phyloP scores from a whole-genome alignment of 2,329 filamentous ascomycete species.

The Alternaria gaisen region DNA sequence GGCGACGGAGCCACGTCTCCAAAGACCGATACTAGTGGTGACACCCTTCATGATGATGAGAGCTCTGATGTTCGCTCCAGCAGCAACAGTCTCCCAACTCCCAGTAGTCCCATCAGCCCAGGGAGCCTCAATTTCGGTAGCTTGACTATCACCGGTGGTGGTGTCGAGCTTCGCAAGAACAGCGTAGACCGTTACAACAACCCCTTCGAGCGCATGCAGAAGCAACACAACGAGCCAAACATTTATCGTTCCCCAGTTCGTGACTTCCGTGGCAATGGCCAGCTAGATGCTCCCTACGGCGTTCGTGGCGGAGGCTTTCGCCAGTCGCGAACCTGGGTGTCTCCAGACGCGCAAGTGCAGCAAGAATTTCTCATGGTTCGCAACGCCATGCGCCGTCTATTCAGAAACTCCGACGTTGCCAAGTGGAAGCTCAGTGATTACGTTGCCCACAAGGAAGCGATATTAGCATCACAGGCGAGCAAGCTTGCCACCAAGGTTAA shows the following conservation, averaged over 20 bases:
- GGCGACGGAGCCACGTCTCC: conserved; percentile 6
- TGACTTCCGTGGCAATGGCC: conserved; percentile 8
- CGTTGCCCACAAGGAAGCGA: conserved; percentile 42
- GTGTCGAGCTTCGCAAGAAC: background rate
- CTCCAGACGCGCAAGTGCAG: conserved; percentile 33
- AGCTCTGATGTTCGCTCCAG: conserved; percentile 14
- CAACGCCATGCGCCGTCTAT: conserved; percentile 47
- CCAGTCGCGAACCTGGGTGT: conserved; percentile 37
- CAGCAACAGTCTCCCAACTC: conserved; percentile 2
- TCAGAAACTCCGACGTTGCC: conserved; percentile 44
- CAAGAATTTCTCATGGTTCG: conserved; percentile 44
- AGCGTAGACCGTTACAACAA: conserved; percentile 12
- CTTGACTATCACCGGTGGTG: conserved; percentile 16
- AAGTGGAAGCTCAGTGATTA: conserved; percentile 46
- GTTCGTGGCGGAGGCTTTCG: conserved; percentile 20
- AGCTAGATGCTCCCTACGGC: conserved; percentile 3
- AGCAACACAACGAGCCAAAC: conserved; percentile 1
- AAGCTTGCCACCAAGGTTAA: conserved; percentile 25
- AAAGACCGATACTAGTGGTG: conserved; percentile 20
- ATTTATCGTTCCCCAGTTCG: background rate
- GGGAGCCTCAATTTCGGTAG: conserved; percentile 22
- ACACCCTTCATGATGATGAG: conserved; percentile 24
- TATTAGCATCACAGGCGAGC: conserved; percentile 28
- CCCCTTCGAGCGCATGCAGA: conserved; percentile 15
- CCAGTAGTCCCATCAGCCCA: conserved; percentile 22